phyloP scores from a whole-genome alignment of 2,329 filamentous ascomycete species.

The Beauveria asiatica region DNA sequence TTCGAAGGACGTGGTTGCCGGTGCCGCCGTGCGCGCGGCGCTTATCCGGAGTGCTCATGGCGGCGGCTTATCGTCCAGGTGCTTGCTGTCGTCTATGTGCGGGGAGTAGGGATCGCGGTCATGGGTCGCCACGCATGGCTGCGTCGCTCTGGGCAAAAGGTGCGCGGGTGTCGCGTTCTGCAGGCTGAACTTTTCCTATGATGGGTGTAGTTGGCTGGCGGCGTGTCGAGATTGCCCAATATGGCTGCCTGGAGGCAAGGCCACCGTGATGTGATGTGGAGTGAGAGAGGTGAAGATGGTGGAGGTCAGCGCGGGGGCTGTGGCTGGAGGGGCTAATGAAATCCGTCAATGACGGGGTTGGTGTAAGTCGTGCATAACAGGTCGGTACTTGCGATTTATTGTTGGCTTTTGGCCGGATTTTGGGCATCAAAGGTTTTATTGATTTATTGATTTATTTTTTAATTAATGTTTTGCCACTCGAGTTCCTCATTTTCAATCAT shows the following conservation, averaged over 20 bases:
- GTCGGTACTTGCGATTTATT: too few species aligned
- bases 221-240: not conserved
- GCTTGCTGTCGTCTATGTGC: not conserved
- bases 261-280: not conserved
- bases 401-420: too few species aligned
- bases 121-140: conserved; percentile 2
- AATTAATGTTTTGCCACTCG: too few species aligned
- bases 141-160: not conserved
- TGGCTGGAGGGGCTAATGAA: not conserved
- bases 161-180: too few species aligned
- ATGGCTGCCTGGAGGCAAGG: not conserved
- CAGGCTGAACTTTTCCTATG: not conserved
- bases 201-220: not conserved
- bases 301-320: not conserved
- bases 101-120: not conserved
- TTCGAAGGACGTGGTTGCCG: conserved; percentile 19
- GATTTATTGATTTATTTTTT: too few species aligned
- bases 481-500: too few species aligned
- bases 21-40: conserved; percentile 26
- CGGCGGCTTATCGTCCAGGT: not conserved
- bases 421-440: too few species aligned
- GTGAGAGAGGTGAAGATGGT: not conserved
- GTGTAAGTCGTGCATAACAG: not conserved
- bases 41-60: conserved; percentile 37
- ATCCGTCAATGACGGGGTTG: not conserved